Base-by-base conservation (phyloP, 805 yeast genomes). In the Monosporozyma solicola region DNA sequence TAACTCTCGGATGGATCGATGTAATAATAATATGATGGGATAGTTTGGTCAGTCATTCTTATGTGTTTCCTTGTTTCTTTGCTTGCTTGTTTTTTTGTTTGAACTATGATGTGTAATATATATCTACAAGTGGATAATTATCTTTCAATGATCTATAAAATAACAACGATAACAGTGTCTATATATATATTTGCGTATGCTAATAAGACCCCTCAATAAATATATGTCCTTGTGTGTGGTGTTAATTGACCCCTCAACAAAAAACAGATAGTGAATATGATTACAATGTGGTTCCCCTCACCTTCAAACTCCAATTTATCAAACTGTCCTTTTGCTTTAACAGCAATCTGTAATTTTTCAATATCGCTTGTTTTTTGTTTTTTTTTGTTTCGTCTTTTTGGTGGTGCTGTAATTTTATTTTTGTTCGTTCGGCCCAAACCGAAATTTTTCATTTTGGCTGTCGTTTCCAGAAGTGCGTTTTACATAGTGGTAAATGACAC, bases 21-120 rank as follows among this genome's bases (percentile, higher is more conserved):
- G 60, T 69, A 74, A 55, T 73, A 72, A 56, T 71, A 74, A 53
- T 68, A 66, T 33, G 66, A 59, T 37, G 67, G 64, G 50, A 61
- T 43, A 47, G 62, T 61, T 51, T 63, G 58, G 32, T 65, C 53
- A 3, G 41, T 32, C 51, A 47, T 47, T 37, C 24, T 46, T 8
- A 5, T 20, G 2, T 20, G 20, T 20, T 20, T 20, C 2, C 20
- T 20, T 20, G 2, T 20, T 45, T 11, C 8, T 31, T 20, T 11
- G 33, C n/a, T n/a, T 20, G 20, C 20, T 20, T 20, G 2, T 20
- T 45, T 11, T 5, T 31, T 20, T 11, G 33, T 45, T 27, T 45
- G 15, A 5, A 15, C n/a, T 25, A 27, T 27, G 13, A 44, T n/a
- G 8, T 39, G 43, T 39, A 13, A n/a, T 3, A 33, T 33, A 33